Evolutionary conservation across 495 filamentous ascomycete species (phyloP), one percentile per base, ranked within the genome.

Genomic region (Sordaria brevicollis): DNA sequence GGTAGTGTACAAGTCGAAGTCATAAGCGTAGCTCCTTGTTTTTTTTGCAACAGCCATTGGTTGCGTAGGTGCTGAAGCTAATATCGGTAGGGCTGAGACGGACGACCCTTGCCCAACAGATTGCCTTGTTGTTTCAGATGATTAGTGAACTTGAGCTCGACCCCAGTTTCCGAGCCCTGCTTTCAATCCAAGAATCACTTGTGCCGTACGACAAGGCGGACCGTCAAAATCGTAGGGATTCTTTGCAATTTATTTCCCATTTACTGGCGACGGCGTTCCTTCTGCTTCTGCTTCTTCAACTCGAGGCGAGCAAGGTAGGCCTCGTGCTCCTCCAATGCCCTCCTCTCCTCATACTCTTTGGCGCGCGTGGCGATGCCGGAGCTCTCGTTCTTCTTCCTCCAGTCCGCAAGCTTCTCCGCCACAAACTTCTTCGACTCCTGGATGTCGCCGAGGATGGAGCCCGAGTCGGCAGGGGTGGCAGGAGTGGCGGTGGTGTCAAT

Each of bases 281-380:
- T 57, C 67, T 73, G 72, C 54, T 21, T 29, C 5, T 67, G 66
- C 38, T 75, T 76, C 29, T 72, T 73, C 49, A 57, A 25, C 65
- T 82, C 75, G 70, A 78, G 77, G 62, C 79, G 77, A 19, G 77
- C 73, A 66, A 72, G 36, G 4, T 69, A 37, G 66, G 75, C 76
- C 75, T 83, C 79, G 71, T 77, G 80, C 69, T 85, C 79, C 74
- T 85, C 81, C 35, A 75, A 71, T 25, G 78, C 78, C 35, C 80
- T 77, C 76, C 81, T 83, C 71, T 80, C 75, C 75, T 87, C 83
- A 74, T 86, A 85, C 35, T 75, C 79, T 65, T 81, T 37, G 2
- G 79, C 81, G 69, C 77, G 75, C 72, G 79, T 76, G 37, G 73
- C 65, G 11, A 75, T 71, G 13, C 21, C 35, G 19, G 74, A 68